Percentiles rank a stretch among this genome's conserved stretches.
phyloP scores from a whole-genome alignment of 2,329 filamentous ascomycete species.

The Drechmeria coniospora region DNA sequence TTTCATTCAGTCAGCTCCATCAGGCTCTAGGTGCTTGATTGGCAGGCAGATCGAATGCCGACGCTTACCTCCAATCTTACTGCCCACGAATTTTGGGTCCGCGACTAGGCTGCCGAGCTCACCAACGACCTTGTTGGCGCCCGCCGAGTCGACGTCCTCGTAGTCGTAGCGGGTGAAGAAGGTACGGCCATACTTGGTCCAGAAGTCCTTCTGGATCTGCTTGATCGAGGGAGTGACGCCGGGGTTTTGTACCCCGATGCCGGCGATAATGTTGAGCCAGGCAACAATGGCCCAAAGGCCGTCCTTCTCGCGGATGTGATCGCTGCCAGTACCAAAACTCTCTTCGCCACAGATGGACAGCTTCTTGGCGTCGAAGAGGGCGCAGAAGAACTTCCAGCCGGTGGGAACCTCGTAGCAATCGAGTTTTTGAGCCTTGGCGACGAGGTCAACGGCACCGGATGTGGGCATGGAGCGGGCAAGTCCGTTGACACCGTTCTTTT shows the following conservation, averaged over 20 bases:
- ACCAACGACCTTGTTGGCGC: slow-evolving; percentile 77
- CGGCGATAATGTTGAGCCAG: slow-evolving; percentile 97
- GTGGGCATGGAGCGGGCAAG: slow-evolving; percentile 97
- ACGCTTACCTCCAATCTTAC: slow-evolving; percentile 51
- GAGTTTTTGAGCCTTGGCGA: slow-evolving; percentile 86
- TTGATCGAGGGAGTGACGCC: slow-evolving; percentile 79
- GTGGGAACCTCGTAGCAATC: slow-evolving; percentile 94
- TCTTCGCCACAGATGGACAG: slow-evolving; percentile 98
- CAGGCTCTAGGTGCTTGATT: too few relatives aligned
- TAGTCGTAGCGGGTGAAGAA: slow-evolving; percentile 99
- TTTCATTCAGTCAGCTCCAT: slow-evolving; percentile 2
- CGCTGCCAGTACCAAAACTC: slow-evolving; percentile 93
- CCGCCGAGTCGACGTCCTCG: slow-evolving; percentile 83
- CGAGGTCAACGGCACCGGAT: slow-evolving; percentile 84
- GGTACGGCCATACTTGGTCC: slow-evolving; percentile 86
- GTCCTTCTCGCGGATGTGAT: slow-evolving; percentile 98
- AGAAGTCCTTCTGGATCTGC: slow-evolving; percentile 95
- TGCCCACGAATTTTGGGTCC: slow-evolving; percentile 62
- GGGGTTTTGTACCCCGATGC: slow-evolving; percentile 68
- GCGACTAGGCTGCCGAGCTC: slow-evolving; percentile 67
- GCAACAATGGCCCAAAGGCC: slow-evolving; percentile 94
- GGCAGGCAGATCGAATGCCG: too few relatives aligned
- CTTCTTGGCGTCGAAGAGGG: slow-evolving; percentile 85
- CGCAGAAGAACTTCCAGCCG: slow-evolving; percentile 99
- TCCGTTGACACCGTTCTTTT: slow-evolving; percentile 90